These are phyloP conservation scores for Calonectria hawksworthii DNA, from an alignment of 2,329 filamentous ascomycete species.

Conservation along the genomic window DNA sequence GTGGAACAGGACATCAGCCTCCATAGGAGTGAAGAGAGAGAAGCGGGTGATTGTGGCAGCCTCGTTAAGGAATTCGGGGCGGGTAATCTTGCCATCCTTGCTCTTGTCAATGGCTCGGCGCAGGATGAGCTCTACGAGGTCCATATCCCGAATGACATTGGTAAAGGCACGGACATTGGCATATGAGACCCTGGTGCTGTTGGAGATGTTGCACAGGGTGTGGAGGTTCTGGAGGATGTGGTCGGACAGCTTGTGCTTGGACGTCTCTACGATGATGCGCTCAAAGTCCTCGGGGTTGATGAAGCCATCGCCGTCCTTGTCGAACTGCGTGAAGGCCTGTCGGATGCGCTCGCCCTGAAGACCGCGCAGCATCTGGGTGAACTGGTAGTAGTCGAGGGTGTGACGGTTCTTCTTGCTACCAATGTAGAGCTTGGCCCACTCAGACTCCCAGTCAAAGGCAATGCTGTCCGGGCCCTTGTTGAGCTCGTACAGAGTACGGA, in stretches of 20 bases:
- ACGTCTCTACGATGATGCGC: conserved; percentile 94
- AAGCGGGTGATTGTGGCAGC: conserved; percentile 92
- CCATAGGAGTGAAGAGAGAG: conserved; percentile 97
- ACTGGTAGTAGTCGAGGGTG: conserved; percentile 94
- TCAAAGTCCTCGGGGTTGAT: conserved; percentile 97
- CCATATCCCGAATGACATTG: conserved; percentile 98
- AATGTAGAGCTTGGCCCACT: conserved; percentile 96
- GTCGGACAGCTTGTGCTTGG: conserved; percentile 96
- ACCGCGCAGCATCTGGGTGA: conserved; percentile 97
- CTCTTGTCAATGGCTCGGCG: conserved; percentile 88
- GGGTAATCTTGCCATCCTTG: conserved; percentile 91
- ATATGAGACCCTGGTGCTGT: conserved; percentile 94
- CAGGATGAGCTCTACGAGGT: conserved; percentile 94
- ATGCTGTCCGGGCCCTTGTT: conserved; percentile 90
- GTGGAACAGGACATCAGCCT: conserved; percentile 98
- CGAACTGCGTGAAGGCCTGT: conserved; percentile 93
- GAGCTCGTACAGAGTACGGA: conserved; percentile 86
- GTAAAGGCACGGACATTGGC: conserved; percentile 98
- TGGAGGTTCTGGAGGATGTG: conserved; percentile 92
- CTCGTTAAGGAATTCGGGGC: conserved; percentile 94
- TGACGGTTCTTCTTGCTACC: conserved; percentile 90
- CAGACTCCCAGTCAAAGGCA: conserved; percentile 96
- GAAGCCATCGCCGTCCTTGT: conserved; percentile 92
- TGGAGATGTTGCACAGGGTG: conserved; percentile 94
- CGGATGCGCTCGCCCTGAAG: conserved; percentile 96